Evolutionary conservation across 495 filamentous ascomycete species (phyloP), one percentile per base, ranked within the genome.

Genomic region (Aspergillus mulundensis): DNA sequence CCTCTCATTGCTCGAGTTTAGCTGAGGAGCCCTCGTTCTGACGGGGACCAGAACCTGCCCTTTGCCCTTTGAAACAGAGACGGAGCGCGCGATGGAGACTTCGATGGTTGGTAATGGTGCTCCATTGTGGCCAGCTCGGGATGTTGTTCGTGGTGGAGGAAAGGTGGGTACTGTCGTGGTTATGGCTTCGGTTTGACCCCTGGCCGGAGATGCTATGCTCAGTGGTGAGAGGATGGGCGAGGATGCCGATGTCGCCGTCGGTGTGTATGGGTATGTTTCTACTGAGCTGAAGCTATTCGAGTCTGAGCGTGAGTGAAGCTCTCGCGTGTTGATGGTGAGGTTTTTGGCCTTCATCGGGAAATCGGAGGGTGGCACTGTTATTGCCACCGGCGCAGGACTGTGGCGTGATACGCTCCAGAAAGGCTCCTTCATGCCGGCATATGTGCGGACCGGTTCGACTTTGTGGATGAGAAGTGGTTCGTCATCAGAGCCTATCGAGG

Each of bases 71-170:
- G 70, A 70, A 1, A 78, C 69, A 14, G 73, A 77, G 15, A 78
- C 57, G 10, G 75, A 76, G 14, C 72, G 59, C 6, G 75, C 75
- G 28, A 66, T 69, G 2, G 75, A 77, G 24, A 78, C 60, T 43
- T 76, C 67, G 19, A 76, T 60, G 0, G 51, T 66, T 5, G 69
- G 71, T 10, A 61, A 50, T 23, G 57, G 48, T 3, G 56, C 41
- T 12, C 46, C 40, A 19, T 58, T 49, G 25, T 28, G 25, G 0
- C n/a, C n/a, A 16, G 49, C 40, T 11, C 24, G 39, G 10, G 38
- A 44, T 15, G 50, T 53, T 38, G 28, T 54, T 0, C 58, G 52
- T 21, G 44, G 59, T 2, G 63, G 39, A 7, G 61, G 57, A 7
- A 56, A 56, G 20, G 45, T 49, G 12, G 32, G 12, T 36, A 36